phyloP scores from a whole-genome alignment of 208 protist species.

The Herpetomonas tarakana region DNA sequence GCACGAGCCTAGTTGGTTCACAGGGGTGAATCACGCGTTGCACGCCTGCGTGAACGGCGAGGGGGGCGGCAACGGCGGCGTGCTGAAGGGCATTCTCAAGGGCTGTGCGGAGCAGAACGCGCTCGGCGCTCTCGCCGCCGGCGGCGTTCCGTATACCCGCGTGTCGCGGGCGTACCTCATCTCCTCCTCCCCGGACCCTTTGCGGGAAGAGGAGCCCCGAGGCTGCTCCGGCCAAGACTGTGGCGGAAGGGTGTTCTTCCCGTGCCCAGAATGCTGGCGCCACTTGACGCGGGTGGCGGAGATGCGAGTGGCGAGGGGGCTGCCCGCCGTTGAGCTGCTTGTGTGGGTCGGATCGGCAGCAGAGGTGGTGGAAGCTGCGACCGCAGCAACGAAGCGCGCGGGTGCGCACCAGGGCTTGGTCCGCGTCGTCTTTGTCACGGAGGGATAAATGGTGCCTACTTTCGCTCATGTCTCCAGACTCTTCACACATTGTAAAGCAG shows the following conservation, averaged over 20 bases:
- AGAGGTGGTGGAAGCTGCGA: conserved; percentile 8
- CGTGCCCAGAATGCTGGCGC: conserved; percentile 78
- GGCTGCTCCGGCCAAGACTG: background rate
- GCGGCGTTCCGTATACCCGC: conserved; percentile 46
- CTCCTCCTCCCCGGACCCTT: conserved; percentile 1
- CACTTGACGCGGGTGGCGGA: conserved; percentile 49
- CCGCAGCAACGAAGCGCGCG: conserved; percentile 20
- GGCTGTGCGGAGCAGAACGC: conserved; percentile 90
- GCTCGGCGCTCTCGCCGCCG: conserved; percentile 69
- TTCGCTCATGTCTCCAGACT: background rate
- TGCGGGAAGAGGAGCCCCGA: background rate
- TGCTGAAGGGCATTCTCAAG: conserved; percentile 67
- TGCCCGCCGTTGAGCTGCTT: conserved; percentile 46
- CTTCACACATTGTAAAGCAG: background rate
- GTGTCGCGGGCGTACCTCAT: conserved; percentile 58
- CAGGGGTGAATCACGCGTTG: conserved; percentile 75
- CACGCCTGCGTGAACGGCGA: conserved; percentile 54
- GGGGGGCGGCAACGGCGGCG: background rate
- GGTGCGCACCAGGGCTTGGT: background rate
- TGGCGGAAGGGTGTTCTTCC: conserved; percentile 34
- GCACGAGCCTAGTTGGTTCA: conserved; percentile 17
- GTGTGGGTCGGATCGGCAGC: conserved; percentile 13
- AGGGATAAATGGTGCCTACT: background rate
- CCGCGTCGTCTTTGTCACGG: conserved; percentile 11
- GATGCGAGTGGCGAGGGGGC: conserved; percentile 23